A percentile compares a stretch with the other conserved stretches of the same genome.
Evolutionary conservation across 768 basidiomycete species (phyloP).

Genomic region (Nevesoporus exiguus): DNA sequence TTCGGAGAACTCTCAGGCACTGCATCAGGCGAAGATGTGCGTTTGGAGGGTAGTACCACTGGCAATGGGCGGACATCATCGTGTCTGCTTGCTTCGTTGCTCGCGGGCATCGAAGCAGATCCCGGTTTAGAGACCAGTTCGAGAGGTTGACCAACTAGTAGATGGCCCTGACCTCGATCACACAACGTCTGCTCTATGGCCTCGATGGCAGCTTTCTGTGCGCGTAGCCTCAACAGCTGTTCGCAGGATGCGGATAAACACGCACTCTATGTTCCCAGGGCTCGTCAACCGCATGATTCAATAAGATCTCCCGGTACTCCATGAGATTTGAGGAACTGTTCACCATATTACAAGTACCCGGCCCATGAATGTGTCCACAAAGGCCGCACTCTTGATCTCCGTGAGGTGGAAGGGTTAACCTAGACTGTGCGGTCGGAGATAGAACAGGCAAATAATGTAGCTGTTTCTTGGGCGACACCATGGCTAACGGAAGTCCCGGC

Average conservation of each 20-base stretch:
- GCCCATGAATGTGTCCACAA: constrained; percentile 53
- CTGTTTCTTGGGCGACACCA: constrained; percentile 4
- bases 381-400: constrained; percentile 48
- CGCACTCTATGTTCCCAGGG: constrained; percentile 60
- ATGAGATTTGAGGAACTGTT: constrained; percentile 61
- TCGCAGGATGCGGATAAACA: constrained; percentile 16
- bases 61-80: not conserved
- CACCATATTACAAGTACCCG: constrained; percentile 59
- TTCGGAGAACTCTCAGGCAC: constrained; percentile 31
- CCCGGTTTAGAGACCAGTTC: constrained; percentile 43
- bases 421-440: constrained; percentile 1
- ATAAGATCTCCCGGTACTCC: constrained; percentile 65
- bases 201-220: constrained; percentile 62
- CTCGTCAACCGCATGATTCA: constrained; percentile 63
- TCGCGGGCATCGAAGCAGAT: constrained; percentile 13
- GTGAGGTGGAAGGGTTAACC: not conserved
- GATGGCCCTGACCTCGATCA: constrained; percentile 49
- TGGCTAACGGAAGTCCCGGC: not conserved
- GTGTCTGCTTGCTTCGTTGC: constrained; percentile 2
- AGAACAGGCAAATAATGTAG: not conserved
- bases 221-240: constrained; percentile 6
- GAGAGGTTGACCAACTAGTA: constrained; percentile 65
- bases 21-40: constrained; percentile 31
- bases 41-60: constrained; percentile 32
- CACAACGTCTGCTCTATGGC: constrained; percentile 67